Conservation (phyloP, 805 yeast genomes). For the Saccharomyces kudriavzevii region DNA sequence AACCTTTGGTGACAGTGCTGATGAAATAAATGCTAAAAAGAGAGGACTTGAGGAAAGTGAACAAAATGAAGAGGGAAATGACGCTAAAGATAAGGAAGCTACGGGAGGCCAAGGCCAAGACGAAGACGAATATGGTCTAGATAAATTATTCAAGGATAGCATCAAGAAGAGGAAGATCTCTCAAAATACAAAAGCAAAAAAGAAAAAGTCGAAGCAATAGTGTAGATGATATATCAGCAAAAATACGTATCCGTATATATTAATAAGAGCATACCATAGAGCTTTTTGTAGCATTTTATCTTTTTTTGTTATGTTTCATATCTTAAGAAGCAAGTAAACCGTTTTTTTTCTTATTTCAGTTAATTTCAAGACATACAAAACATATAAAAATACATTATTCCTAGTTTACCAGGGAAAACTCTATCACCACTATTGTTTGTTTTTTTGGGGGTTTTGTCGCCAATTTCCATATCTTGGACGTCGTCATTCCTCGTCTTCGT, state of each 20-base stretch:
- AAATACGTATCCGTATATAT: not conserved
- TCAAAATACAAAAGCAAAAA: not conserved
- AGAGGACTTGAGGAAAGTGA: constrained; percentile 10
- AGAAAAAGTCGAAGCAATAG: not conserved
- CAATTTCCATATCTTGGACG: not conserved
- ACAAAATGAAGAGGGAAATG: constrained; percentile 31
- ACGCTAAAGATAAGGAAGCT: constrained; percentile 28
- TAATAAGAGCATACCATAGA: not conserved
- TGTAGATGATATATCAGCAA: not conserved
- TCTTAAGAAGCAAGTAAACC: not conserved
- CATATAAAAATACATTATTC: not conserved
- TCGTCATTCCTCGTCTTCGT: not conserved
- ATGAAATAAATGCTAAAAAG: constrained; percentile 14
- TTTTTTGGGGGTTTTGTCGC: not conserved
- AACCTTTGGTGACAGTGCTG: not conserved
- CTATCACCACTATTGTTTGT: not conserved
- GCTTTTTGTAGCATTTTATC: not conserved
- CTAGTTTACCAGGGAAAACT: not conserved
- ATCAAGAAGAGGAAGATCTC: not conserved
- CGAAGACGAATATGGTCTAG: constrained; percentile 18
- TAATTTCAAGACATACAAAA: not conserved
- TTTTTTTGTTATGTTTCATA: not conserved
- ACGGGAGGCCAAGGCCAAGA: constrained; percentile 33
- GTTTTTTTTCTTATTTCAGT: not conserved
- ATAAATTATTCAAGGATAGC: constrained; percentile 8